These are phyloP conservation scores for Eucalyptus brandiana DNA, from an alignment of 345 rosid species.

Conservation along the genomic window DNA sequence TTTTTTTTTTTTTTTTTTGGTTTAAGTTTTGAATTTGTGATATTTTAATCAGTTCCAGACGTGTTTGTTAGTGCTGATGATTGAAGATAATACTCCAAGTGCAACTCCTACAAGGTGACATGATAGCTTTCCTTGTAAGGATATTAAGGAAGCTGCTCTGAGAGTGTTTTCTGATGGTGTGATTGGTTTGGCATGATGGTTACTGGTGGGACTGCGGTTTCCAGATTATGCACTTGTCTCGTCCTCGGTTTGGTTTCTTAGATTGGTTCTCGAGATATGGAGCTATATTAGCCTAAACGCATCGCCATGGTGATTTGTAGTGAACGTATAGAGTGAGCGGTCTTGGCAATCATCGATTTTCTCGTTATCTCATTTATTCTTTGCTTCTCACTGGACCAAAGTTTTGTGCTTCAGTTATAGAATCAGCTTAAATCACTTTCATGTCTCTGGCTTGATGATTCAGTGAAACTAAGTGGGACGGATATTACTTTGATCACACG, in stretches of 20 bases:
- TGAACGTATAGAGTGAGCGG: not conserved
- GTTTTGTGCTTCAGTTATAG: not conserved
- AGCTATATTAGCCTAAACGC: not conserved
- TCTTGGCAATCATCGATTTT: not conserved
- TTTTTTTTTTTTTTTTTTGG: not conserved
- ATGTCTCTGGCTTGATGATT: not conserved
- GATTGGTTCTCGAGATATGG: not conserved
- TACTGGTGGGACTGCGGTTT: not conserved
- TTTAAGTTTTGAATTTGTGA: not conserved
- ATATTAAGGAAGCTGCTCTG: not conserved
- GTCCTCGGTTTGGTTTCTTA: not conserved
- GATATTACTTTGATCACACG: not conserved
- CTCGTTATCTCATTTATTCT: not conserved
- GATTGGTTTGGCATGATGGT: not conserved
- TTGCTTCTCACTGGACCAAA: not conserved
- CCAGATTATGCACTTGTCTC: not conserved
- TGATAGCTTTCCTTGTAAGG: not conserved
- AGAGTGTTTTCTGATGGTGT: not conserved
- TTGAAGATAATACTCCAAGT: not conserved
- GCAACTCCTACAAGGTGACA: not conserved
- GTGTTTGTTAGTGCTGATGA: not conserved
- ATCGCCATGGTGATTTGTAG: not conserved
- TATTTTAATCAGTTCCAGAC: not conserved
- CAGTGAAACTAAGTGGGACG: not conserved
- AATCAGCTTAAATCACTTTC: not conserved